These are phyloP conservation scores for Tuber brumale DNA, from an alignment of 495 filamentous ascomycete species.

Conservation along the genomic window DNA sequence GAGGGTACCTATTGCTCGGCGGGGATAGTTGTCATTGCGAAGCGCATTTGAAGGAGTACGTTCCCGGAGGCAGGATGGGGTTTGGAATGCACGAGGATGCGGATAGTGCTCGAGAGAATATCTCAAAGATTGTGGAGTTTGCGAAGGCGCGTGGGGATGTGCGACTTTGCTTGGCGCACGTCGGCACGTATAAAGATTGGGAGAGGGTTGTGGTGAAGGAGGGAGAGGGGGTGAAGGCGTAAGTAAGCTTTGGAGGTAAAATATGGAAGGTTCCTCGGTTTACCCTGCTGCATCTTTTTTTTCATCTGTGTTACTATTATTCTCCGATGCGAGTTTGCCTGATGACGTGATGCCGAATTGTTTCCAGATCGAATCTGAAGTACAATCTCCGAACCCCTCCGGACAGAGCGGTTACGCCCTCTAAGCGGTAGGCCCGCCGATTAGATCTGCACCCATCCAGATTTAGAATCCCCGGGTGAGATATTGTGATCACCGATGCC, in stretches of 20 bases:
- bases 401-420: no score
- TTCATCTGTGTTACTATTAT: neutral
- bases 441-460: neutral
- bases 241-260: neutral
- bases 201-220: conserved; percentile 5
- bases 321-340: neutral
- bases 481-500: neutral
- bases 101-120: conserved; percentile 7
- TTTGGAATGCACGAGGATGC: conserved; percentile 17
- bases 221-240: neutral
- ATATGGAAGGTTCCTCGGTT: neutral
- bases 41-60: conserved; percentile 13
- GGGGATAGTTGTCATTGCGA: conserved; percentile 22
- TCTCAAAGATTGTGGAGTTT: conserved; percentile 16
- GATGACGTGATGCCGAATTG: neutral
- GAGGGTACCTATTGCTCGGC: conserved; percentile 15
- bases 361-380: neutral
- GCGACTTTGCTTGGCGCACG: conserved; percentile 21
- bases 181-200: conserved; percentile 18
- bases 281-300: neutral
- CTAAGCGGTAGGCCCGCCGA: neutral
- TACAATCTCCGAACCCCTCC: neutral
- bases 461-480: neutral
- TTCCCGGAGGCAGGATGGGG: conserved; percentile 14
- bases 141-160: conserved; percentile 12